Evolutionary conservation across 306 rosid genomes (phyloP).

Genomic region (Luffa aegyptiaca): DNA sequence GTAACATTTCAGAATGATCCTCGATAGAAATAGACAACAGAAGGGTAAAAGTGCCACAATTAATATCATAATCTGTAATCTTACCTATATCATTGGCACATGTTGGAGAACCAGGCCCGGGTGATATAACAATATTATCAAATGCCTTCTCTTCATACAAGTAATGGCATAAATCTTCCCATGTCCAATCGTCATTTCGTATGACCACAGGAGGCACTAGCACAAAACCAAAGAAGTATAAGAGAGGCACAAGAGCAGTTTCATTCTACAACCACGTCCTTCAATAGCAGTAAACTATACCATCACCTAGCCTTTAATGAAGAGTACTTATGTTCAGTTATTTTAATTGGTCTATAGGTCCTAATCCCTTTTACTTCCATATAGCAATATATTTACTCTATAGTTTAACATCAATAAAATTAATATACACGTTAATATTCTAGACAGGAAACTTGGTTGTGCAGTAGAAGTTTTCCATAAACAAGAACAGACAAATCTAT

Average conservation of each 20-base stretch:
- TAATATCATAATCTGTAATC: slow-evolving; percentile 13
- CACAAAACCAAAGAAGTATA: slow-evolving; percentile 17
- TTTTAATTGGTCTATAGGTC: neutral
- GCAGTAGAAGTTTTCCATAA: neutral
- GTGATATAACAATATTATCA: slow-evolving; percentile 96
- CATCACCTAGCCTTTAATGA: neutral
- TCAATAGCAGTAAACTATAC: neutral
- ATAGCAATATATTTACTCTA: neutral
- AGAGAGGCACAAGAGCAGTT: neutral
- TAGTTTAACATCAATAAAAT: neutral
- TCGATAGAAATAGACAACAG: neutral
- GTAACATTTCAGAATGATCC: neutral
- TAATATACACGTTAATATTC: neutral
- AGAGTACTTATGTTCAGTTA: neutral
- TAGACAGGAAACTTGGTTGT: neutral
- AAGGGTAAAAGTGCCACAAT: slow-evolving; percentile 6
- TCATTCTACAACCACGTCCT: neutral
- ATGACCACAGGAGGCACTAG: slow-evolving; percentile 91
- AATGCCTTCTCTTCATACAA: slow-evolving; percentile 76
- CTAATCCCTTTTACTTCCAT: neutral
- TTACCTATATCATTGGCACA: slow-evolving; percentile 80
- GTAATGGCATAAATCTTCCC: slow-evolving; percentile 63
- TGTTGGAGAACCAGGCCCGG: slow-evolving; percentile 96
- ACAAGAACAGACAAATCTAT: neutral
- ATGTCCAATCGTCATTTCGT: slow-evolving; percentile 73